phyloP scores from a whole-genome alignment of 208 protist genomes.

The Acanthamoeba triangularis region DNA sequence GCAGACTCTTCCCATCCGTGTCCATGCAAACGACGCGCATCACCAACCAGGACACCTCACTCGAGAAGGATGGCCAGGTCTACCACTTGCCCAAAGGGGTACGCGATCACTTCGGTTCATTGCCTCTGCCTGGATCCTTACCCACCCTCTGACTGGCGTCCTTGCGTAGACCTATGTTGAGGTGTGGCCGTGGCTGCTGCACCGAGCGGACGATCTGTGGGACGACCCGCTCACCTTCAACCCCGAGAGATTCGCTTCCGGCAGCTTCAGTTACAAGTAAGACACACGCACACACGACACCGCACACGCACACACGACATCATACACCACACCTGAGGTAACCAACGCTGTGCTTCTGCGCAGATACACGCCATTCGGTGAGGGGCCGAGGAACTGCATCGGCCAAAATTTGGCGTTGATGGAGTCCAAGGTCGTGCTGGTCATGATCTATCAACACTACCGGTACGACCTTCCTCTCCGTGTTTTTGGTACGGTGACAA shows the following conservation, averaged over 20 bases:
- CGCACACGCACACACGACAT: not conserved
- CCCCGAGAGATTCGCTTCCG: constrained; percentile 15
- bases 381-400: constrained; percentile 66
- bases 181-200: constrained; percentile 63
- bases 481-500: not conserved
- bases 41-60: constrained; percentile 23
- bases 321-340: not conserved
- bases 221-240: constrained; percentile 43
- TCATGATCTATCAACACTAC: constrained; percentile 57
- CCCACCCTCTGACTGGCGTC: not conserved
- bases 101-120: not conserved
- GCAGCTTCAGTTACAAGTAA: constrained; percentile 16
- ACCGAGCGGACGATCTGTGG: constrained; percentile 37
- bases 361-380: constrained; percentile 41
- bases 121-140: not conserved
- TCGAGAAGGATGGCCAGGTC: constrained; percentile 13
- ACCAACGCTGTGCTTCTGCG: not conserved
- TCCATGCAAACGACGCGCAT: constrained; percentile 72
- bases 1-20: constrained; percentile 14
- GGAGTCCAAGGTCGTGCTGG: constrained; percentile 68
- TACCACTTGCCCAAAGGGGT: constrained; percentile 56
- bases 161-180: constrained; percentile 38
- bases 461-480: not conserved
- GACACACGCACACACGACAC: not conserved
- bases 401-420: constrained; percentile 55